Evolutionary conservation across 2,329 filamentous ascomycete genomes (phyloP).

Genomic region (Verticillium tricorpus): DNA sequence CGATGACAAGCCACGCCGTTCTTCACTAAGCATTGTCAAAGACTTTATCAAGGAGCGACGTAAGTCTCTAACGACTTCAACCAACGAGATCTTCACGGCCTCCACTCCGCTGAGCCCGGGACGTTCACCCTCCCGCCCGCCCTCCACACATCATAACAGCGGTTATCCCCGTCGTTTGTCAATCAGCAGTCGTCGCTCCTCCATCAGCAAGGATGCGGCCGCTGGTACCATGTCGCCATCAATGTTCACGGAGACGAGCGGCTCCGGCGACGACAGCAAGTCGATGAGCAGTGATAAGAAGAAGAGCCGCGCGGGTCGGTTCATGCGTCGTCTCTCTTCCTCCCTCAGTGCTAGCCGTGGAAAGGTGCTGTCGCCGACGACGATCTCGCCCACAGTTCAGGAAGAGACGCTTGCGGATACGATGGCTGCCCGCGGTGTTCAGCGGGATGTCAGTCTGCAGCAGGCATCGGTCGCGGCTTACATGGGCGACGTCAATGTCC

Average conservation of each 20-base stretch:
- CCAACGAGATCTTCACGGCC: slow-evolving; percentile 34
- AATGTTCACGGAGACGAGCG: slow-evolving; percentile 37
- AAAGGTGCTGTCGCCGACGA: slow-evolving; percentile 38
- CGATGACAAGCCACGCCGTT: slow-evolving; percentile 42
- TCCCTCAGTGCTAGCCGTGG: slow-evolving; percentile 39
- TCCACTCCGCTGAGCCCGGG: slow-evolving; percentile 21
- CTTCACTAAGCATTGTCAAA: slow-evolving; percentile 55
- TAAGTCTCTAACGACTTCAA: slow-evolving; percentile 44
- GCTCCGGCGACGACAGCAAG: slow-evolving; percentile 43
- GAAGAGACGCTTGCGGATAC: slow-evolving; percentile 38
- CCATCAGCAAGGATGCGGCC: slow-evolving; percentile 39
- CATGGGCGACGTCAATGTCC: slow-evolving; percentile 89
- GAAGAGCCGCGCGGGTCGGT: slow-evolving; percentile 48
- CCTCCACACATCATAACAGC: slow-evolving; percentile 34
- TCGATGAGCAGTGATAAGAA: slow-evolving; percentile 37
- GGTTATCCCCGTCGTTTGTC: slow-evolving; percentile 57
- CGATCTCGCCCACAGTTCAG: slow-evolving; percentile 45
- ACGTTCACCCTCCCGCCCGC: slow-evolving; percentile 40
- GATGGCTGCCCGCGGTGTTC: slow-evolving; percentile 1
- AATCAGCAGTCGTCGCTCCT: slow-evolving; percentile 58
- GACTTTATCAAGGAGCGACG: slow-evolving; percentile 58
- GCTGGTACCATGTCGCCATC: slow-evolving; percentile 31
- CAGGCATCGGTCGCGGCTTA: slow-evolving; percentile 52
- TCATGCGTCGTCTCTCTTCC: slow-evolving; percentile 55
- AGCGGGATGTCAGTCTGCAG: slow-evolving; percentile 17